Conservation (phyloP, 2,329 filamentous ascomycete species). For the Talaromyces sp. region DNA sequence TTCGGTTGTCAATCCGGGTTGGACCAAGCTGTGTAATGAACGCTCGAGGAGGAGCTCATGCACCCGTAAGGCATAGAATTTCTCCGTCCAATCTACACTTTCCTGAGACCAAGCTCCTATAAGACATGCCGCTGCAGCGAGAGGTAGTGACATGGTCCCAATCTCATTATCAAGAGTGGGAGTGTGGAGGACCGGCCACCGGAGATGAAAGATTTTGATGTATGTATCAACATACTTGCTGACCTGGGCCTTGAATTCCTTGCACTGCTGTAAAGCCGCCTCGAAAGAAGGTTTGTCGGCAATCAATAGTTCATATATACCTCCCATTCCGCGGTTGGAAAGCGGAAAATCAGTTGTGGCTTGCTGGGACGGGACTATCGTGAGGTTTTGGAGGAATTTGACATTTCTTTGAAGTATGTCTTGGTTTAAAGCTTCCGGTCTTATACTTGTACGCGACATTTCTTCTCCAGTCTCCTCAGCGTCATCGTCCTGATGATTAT, state of each 20-base stretch:
- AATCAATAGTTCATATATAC: constrained; percentile 9
- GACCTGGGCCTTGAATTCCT: not conserved
- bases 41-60: constrained; percentile 13
- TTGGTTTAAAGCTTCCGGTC: not conserved
- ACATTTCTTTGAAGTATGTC: not conserved
- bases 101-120: constrained; percentile 14
- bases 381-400: constrained; percentile 9
- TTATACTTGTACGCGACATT: not conserved
- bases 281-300: constrained; percentile 6
- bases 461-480: not conserved
- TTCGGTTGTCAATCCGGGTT: not conserved
- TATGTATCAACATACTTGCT: constrained; percentile 6
- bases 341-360: not conserved
- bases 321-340: not conserved
- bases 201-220: constrained; percentile 9
- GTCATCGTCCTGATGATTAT: not conserved
- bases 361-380: constrained; percentile 2
- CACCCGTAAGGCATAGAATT: constrained; percentile 6
- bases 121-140: constrained; percentile 10
- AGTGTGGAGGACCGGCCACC: constrained; percentile 12
- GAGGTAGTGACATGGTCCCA: not conserved
- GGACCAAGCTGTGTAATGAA: not conserved
- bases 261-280: not conserved
- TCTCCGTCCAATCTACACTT: constrained; percentile 4
- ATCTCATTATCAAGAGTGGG: constrained; percentile 7